Conservation (phyloP, 2,329 filamentous ascomycete genomes). For the Microcyclospora pomicola region DNA sequence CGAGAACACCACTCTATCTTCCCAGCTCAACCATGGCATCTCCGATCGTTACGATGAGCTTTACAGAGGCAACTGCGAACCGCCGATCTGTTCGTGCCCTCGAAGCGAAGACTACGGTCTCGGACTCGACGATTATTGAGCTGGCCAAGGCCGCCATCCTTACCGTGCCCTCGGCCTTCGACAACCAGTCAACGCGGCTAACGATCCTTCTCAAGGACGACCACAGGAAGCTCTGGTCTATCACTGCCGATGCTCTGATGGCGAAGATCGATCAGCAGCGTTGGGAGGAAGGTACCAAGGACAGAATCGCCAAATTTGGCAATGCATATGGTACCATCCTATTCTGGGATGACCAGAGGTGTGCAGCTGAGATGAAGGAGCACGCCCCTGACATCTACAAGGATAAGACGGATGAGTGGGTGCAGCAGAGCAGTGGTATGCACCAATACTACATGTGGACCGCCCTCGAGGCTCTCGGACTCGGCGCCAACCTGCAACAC, state of each 20-base stretch:
- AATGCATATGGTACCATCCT: constrained; percentile 65
- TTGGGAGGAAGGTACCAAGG: constrained; percentile 41
- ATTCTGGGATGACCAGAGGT: constrained; percentile 69
- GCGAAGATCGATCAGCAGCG: constrained; percentile 50
- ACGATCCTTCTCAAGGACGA: constrained; percentile 68
- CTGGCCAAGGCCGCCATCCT: constrained; percentile 47
- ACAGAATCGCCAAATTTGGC: constrained; percentile 46
- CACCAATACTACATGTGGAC: constrained; percentile 71
- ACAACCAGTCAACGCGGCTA: constrained; percentile 69
- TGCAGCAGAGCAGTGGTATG: constrained; percentile 65
- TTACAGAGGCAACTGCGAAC: constrained; percentile 51
- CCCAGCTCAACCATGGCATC: too few relatives aligned
- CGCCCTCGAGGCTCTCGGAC: constrained; percentile 66
- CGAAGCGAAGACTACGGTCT: constrained; percentile 49
- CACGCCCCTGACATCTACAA: constrained; percentile 56
- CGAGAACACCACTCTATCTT: too few relatives aligned
- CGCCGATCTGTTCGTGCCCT: constrained; percentile 44
- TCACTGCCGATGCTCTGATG: constrained; percentile 51
- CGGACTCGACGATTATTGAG: constrained; percentile 56
- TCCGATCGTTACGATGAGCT: too few relatives aligned
- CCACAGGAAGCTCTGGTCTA: constrained; percentile 79
- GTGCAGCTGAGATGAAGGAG: constrained; percentile 51
- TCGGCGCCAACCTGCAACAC: constrained; percentile 83
- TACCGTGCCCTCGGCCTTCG: constrained; percentile 70
- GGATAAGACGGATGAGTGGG: constrained; percentile 65